A percentile compares a stretch with the other conserved stretches of the same genome.
Evolutionary conservation across 768 basidiomycete species (phyloP).

Genomic region (Rhodosporidiobolus odoratus): DNA sequence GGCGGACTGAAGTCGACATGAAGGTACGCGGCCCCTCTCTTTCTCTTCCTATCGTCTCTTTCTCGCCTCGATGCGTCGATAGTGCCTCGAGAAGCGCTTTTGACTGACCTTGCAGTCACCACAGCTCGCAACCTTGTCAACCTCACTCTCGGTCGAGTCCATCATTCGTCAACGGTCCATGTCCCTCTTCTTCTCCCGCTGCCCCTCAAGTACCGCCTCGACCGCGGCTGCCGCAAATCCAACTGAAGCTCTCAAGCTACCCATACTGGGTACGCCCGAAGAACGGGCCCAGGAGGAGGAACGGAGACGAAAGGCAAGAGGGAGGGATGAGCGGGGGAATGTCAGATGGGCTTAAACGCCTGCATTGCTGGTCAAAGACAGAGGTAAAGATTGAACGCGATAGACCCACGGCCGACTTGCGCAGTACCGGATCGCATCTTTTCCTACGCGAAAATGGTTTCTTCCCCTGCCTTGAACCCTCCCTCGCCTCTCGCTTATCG

Average conservation of each 20-base stretch:
- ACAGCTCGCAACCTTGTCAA: slow-evolving; percentile 13
- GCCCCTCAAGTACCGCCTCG: slow-evolving; percentile 3
- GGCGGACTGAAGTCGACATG: background rate
- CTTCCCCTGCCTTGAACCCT: no score
- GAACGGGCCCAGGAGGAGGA: slow-evolving; percentile 3
- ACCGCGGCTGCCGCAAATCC: background rate
- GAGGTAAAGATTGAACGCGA: no score
- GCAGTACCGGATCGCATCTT: no score
- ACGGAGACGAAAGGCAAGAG: slow-evolving; percentile 1
- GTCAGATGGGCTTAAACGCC: slow-evolving; percentile 33
- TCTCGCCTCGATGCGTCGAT: no score
- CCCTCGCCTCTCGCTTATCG: no score
- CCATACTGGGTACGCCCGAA: slow-evolving; percentile 1
- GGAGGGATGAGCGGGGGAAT: slow-evolving; percentile 24
- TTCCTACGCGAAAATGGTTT: no score
- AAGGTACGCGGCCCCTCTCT: slow-evolving; percentile 11
- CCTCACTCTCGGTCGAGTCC: slow-evolving; percentile 10
- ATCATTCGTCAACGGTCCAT: slow-evolving; percentile 28
- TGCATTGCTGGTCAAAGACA: no score
- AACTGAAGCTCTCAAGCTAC: background rate
- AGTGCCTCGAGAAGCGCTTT: no score
- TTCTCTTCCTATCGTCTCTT: background rate
- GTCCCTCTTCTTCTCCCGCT: slow-evolving; percentile 13
- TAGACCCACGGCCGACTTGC: no score
- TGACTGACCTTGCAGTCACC: background rate